These are phyloP conservation scores for Macrophomina pseudophaseolina DNA, from an alignment of 2,329 filamentous ascomycete genomes.

Conservation along the genomic window DNA sequence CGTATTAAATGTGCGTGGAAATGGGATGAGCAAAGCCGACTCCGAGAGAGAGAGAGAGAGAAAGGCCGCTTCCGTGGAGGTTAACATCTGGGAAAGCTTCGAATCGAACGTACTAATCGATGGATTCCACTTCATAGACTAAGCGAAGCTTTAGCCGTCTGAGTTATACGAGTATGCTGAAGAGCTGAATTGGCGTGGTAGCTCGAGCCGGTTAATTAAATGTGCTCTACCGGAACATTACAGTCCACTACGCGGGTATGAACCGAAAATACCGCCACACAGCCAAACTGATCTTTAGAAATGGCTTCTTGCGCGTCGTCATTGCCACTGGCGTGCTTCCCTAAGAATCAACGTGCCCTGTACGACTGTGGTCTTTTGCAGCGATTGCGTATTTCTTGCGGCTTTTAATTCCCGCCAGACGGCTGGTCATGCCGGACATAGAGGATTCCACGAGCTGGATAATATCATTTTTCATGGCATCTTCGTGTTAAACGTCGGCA, in stretches of 20 bases:
- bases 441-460: slow-evolving; percentile 79
- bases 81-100: slow-evolving; percentile 63
- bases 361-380: slow-evolving; percentile 78
- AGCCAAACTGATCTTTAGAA: slow-evolving; percentile 76
- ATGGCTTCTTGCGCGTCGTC: slow-evolving; percentile 71
- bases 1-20: slow-evolving; percentile 54
- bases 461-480: slow-evolving; percentile 81
- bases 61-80: slow-evolving; percentile 63
- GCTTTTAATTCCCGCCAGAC: slow-evolving; percentile 78
- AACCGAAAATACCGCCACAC: slow-evolving; percentile 75
- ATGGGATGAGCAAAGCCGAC: slow-evolving; percentile 61
- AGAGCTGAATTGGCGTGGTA: slow-evolving; percentile 57
- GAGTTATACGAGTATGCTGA: slow-evolving; percentile 64
- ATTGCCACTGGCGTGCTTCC: slow-evolving; percentile 76
- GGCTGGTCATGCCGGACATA: slow-evolving; percentile 76
- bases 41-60: slow-evolving; percentile 58
- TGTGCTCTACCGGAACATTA: slow-evolving; percentile 72
- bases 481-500: slow-evolving; percentile 63
- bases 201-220: slow-evolving; percentile 61
- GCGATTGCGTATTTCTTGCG: slow-evolving; percentile 74
- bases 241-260: slow-evolving; percentile 80
- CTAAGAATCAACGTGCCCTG: slow-evolving; percentile 83
- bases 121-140: slow-evolving; percentile 70
- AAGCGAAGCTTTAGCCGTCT: slow-evolving; percentile 61
- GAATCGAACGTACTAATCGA: slow-evolving; percentile 68